Base-by-base conservation (phyloP, 805 yeast genomes). In the Nakazawaea wyomingensis region DNA sequence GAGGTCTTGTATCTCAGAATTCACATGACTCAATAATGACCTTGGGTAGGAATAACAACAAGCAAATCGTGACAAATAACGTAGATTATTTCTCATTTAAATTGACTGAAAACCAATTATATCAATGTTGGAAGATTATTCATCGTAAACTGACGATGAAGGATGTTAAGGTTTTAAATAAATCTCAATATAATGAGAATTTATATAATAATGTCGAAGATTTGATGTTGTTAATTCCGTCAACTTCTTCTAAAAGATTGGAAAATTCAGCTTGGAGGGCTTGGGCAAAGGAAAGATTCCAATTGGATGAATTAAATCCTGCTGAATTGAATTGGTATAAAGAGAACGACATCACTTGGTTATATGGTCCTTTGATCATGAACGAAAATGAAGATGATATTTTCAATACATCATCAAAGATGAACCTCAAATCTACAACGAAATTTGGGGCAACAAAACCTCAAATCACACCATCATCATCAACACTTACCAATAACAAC, bases 201-300 rank as follows among this genome's bases (percentile, higher is more conserved):
- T 39, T 43, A 1, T 50, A 50, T 31, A 53, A 52, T 33, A 56
- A 50, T 33, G 60, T 59, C 5, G 68, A 63, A 39, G 65, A 59
- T 44, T 43, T 63, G 21, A 60, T 55, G 59, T 44, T 59, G 28
- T 49, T 63, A 24, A 41, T 63, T 26, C 68, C 68, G 9, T 59
- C 61, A 18, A 63, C 68, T 1, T 55, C 65, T 1, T 52, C 64
- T 2, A 48, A 51, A 24, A 64, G 95, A 37, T 66, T 85, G 35
- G 90, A 85, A 56, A 85, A 85, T 55, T 91, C 96, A 13, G 73
- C 86, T 39, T 91, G 97, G 97, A 74, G 98, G 57, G 88, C 96
- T 16, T 91, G 97, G 97, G 84, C 91, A 11, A 89, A 90, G 63
- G 72, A 85, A 40, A 75, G 83, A 51, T 73, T 76, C 50, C 69